phyloP scores from a whole-genome alignment of 148 eudicot genomes.

The Rhododendron kiyosumense region DNA sequence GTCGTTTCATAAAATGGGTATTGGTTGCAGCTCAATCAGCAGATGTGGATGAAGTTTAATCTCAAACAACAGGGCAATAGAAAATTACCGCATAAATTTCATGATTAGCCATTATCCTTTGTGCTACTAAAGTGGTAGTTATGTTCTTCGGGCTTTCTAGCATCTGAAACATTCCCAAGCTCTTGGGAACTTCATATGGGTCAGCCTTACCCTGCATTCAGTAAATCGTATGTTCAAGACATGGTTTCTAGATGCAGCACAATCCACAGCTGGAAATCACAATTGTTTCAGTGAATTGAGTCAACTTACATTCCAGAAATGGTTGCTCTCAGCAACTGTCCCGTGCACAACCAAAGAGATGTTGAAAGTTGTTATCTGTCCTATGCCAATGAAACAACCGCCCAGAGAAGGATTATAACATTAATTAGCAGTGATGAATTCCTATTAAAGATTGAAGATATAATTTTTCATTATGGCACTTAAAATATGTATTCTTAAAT shows the following conservation, averaged over 20 bases:
- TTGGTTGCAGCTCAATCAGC: background rate
- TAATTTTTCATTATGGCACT: background rate
- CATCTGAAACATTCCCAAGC: slow-evolving; percentile 67
- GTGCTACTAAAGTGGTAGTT: slow-evolving; percentile 78
- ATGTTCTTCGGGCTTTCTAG: slow-evolving; percentile 74
- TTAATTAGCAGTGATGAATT: background rate
- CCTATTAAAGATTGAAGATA: background rate
- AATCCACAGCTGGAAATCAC: background rate
- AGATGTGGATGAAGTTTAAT: background rate
- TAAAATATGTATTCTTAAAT: background rate
- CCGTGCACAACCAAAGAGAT: slow-evolving; percentile 82
- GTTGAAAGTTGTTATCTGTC: slow-evolving; percentile 73
- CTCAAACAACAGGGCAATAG: background rate
- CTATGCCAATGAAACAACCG: background rate
- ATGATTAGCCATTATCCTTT: slow-evolving; percentile 75
- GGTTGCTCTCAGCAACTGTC: slow-evolving; percentile 75
- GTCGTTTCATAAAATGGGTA: background rate
- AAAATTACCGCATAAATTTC: slow-evolving; percentile 60
- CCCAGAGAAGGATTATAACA: background rate
- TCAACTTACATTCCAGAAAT: slow-evolving; percentile 50
- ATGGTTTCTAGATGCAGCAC: background rate
- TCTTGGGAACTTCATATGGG: slow-evolving; percentile 76
- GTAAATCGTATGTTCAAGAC: slow-evolving; percentile 5
- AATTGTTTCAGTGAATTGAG: background rate
- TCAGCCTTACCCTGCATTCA: slow-evolving; percentile 55